phyloP scores from a whole-genome alignment of 345 rosid species.

The Brassica nigra region DNA sequence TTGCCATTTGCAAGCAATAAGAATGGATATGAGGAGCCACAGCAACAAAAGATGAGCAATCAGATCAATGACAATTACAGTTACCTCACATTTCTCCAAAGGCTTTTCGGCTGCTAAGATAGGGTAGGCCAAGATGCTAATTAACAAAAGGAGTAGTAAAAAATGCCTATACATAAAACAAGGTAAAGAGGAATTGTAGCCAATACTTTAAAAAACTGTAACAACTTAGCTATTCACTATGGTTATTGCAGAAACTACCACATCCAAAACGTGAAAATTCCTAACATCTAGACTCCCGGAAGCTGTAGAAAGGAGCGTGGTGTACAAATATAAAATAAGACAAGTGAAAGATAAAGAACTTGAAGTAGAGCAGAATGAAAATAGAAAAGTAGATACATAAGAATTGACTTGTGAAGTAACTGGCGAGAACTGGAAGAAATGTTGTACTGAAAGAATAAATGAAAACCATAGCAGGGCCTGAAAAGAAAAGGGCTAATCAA shows the following conservation, averaged over 20 bases:
- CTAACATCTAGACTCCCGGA: not conserved
- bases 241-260: not conserved
- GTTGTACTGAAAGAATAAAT: constrained; percentile 46
- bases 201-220: not conserved
- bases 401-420: constrained; percentile 30
- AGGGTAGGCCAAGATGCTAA: not conserved
- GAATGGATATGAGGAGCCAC: not conserved
- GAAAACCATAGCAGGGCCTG: constrained; percentile 51
- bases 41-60: constrained; percentile 16
- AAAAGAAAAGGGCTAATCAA: constrained; percentile 51
- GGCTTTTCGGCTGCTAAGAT: not conserved
- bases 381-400: constrained; percentile 28
- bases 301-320: not conserved
- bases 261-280: not conserved
- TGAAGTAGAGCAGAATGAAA: constrained; percentile 26
- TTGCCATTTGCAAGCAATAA: not conserved
- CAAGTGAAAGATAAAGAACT: constrained; percentile 1
- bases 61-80: not conserved
- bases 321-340: constrained; percentile 12
- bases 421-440: constrained; percentile 21
- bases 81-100: not conserved
- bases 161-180: not conserved
- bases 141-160: not conserved
- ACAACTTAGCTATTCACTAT: not conserved
- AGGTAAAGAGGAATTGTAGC: not conserved